A percentile compares a stretch with the other conserved stretches of the same genome.
phyloP scores from a whole-genome alignment of 164 flowering plant species.

The Platanus orientalis region DNA sequence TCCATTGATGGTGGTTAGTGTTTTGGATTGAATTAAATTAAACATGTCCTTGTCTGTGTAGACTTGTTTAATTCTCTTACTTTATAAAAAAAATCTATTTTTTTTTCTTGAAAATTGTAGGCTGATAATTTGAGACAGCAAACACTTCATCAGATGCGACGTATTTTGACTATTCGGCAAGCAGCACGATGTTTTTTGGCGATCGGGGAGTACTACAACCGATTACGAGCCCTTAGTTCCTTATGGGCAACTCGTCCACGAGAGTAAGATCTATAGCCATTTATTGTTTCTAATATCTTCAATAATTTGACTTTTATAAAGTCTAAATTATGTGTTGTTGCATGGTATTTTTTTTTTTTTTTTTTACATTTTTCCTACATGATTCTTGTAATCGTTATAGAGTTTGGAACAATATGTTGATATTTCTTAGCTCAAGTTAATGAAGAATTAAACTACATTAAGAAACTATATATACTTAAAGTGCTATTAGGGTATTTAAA shows the following conservation, averaged over 20 bases:
- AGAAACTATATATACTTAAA: too few relatives aligned
- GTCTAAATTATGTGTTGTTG: too few relatives aligned
- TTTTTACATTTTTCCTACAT: too few relatives aligned
- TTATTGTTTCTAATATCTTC: too few relatives aligned
- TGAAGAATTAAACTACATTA: too few relatives aligned
- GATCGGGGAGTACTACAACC: slow-evolving; percentile 81
- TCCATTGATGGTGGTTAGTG: neutral
- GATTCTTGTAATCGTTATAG: too few relatives aligned
- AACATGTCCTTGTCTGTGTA: slow-evolving; percentile 4
- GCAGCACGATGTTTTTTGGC: slow-evolving; percentile 85
- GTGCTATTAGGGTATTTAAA: too few relatives aligned
- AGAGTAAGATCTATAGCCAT: slow-evolving; percentile 50
- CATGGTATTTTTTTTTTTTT: too few relatives aligned
- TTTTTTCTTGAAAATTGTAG: slow-evolving; percentile 25
- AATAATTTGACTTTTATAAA: too few relatives aligned
- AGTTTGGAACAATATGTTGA: too few relatives aligned
- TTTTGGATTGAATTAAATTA: slow-evolving; percentile 6
- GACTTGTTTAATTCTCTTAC: neutral
- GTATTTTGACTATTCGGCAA: slow-evolving; percentile 78
- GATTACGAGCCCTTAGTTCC: slow-evolving; percentile 87
- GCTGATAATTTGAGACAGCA: slow-evolving; percentile 97
- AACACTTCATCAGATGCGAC: slow-evolving; percentile 80
- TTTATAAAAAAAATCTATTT: neutral
- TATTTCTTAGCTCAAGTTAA: too few relatives aligned
- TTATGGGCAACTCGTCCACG: slow-evolving; percentile 92